Evolutionary conservation across 139 green algal genomes (phyloP), one percentile per base, ranked within the genome.

Genomic region (Nannochloris sp.): DNA sequence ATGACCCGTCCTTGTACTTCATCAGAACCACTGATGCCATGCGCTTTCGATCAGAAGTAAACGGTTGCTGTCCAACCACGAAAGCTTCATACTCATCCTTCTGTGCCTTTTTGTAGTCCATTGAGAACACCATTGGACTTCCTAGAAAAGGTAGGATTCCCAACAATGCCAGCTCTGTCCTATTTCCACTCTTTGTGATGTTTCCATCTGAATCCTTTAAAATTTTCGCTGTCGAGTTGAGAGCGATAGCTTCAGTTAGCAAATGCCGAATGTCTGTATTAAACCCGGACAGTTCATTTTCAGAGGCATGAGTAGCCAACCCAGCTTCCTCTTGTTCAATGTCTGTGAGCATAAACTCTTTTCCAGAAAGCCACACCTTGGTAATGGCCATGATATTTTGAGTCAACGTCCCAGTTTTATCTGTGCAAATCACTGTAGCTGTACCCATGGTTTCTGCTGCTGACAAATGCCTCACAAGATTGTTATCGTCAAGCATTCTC

Each of bases 381-480:
- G 76, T 70, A 18, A 92, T 89, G 4, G 64, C 68, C 85, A 95
- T 91, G 50, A 83, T 59, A 68, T 95, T 95, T 60, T 80, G 60
- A 0, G 89, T 96, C 14, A 96, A 64, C 1, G 89, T 96, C 67
- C 77, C 77, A 12, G 88, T 95, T 65, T 96, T 96, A 75, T 96
- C 89, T n/a, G 72, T 85, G 73, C 83, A 93, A 34, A 96, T 87
- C 7, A 83, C 83, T 16, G 88, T 96, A 34, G 79, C 79, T 10
- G 66, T 83, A 12, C 81, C 88, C 88, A 96, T 96, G n/a, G 88
- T 94, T 69, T 96, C 88, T 24, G 86, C 90, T n/a, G 85, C 84
- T 36, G 73, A 72, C 62, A 96, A 76, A 57, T 90, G 78, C 6
- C 88, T 73, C 40, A 88, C 82, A 24, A 87, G 66, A 64, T 87